phyloP scores from a whole-genome alignment of 768 basidiomycete genomes.

The Trametopsis cervina region DNA sequence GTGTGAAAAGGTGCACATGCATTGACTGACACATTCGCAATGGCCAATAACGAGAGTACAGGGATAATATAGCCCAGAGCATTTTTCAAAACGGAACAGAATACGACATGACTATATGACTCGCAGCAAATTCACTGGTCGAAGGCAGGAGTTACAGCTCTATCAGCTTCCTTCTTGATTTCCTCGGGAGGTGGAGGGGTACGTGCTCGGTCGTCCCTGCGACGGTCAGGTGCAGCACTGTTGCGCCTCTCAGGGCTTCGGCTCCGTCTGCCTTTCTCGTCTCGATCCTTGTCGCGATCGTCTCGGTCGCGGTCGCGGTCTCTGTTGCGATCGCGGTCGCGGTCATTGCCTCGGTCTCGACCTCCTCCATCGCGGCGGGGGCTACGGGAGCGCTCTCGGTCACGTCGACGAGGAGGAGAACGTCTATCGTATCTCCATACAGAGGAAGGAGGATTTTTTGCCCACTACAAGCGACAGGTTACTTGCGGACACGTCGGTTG shows the following conservation, averaged over 20 bases:
- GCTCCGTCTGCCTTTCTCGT: constrained; percentile 43
- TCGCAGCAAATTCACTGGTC: constrained; percentile 27
- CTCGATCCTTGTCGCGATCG: constrained; percentile 24
- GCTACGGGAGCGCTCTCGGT: constrained; percentile 21
- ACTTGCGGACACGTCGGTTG: neutral
- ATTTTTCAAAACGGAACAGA: too few species aligned
- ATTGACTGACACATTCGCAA: too few species aligned
- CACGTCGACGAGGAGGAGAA: constrained; percentile 37
- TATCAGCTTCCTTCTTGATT: constrained; percentile 40
- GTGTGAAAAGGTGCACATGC: too few species aligned
- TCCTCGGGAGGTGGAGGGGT: constrained; percentile 46
- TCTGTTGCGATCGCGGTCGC: constrained; percentile 27
- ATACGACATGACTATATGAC: too few species aligned
- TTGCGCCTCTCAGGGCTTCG: constrained; percentile 41
- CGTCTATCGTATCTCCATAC: constrained; percentile 72
- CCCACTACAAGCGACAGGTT: constrained; percentile 44
- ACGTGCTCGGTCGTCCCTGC: constrained; percentile 41
- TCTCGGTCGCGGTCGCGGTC: constrained; percentile 29
- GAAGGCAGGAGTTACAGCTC: constrained; percentile 54
- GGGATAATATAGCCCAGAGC: too few species aligned
- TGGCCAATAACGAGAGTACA: too few species aligned
- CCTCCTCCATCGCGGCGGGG: constrained; percentile 22
- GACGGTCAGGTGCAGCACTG: constrained; percentile 37
- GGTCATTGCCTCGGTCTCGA: constrained; percentile 26
- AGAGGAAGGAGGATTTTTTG: constrained; percentile 77